These are phyloP conservation scores for Schizochytrium sp. DNA, from an alignment of 108 stramenopile species.

Conservation along the genomic window DNA sequence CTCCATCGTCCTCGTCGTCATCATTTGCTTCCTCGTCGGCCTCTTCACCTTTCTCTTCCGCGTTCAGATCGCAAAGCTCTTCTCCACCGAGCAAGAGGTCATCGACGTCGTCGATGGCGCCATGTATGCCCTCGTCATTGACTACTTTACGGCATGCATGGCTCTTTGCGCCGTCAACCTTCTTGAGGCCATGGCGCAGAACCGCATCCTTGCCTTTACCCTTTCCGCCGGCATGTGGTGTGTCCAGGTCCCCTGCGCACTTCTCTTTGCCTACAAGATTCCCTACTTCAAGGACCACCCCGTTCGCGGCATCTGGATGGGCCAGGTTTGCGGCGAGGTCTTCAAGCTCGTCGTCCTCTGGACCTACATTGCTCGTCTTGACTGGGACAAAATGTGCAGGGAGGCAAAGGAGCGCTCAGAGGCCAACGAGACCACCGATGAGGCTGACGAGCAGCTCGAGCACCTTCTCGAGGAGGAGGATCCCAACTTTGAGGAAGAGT, in stretches of 20 bases:
- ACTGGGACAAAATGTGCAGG: background rate
- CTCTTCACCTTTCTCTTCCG: background rate
- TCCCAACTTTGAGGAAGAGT: background rate
- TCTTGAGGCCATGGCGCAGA: constrained; percentile 12
- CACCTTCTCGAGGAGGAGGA: constrained; percentile 15
- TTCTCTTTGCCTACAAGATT: background rate
- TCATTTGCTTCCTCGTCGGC: constrained; percentile 7
- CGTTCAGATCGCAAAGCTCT: background rate
- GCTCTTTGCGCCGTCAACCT: constrained; percentile 6
- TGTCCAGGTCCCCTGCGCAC: constrained; percentile 16
- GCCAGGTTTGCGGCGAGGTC: constrained; percentile 14
- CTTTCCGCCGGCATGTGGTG: constrained; percentile 1
- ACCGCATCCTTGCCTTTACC: constrained; percentile 19
- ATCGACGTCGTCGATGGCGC: background rate
- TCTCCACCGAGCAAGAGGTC: background rate
- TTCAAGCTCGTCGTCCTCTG: background rate
- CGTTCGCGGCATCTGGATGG: background rate
- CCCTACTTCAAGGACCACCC: constrained; percentile 11
- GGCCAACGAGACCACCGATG: background rate
- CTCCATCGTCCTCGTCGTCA: background rate
- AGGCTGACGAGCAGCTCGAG: background rate
- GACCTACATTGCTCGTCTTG: constrained; percentile 7
- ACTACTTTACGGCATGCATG: constrained; percentile 7
- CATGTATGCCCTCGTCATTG: constrained; percentile 15
- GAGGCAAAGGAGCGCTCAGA: constrained; percentile 18